Conservation (phyloP, 148 eudicot species). For the Oxyria digyna region DNA sequence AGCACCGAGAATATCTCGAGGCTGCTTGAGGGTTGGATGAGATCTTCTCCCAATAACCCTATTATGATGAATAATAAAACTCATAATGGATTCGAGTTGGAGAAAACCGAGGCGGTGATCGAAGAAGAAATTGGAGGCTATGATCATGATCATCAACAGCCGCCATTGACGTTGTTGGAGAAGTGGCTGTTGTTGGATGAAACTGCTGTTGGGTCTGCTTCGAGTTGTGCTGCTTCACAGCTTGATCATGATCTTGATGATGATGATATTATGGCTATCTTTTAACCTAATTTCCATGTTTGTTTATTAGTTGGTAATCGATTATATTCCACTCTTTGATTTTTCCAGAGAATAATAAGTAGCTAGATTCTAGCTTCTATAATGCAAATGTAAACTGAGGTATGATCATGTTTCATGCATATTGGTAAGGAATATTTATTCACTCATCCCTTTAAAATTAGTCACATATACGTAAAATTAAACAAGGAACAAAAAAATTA, state of each 20-base stretch:
- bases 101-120: conserved; percentile 1
- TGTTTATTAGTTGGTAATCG: too few species aligned
- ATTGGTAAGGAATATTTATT: too few species aligned
- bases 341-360: background rate
- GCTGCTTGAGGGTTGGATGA: conserved; percentile 89
- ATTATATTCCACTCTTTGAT: background rate
- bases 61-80: too few species aligned
- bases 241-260: conserved; percentile 11
- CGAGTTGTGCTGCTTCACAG: conserved; percentile 4
- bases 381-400: background rate
- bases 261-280: conserved; percentile 53
- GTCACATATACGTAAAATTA: too few species aligned
- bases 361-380: background rate
- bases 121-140: conserved; percentile 15
- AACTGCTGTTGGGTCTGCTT: conserved; percentile 25
- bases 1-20: conserved; percentile 91
- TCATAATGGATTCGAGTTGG: conserved; percentile 9
- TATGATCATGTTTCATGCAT: background rate
- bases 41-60: conserved; percentile 37
- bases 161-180: conserved; percentile 62
- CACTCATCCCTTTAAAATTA: too few species aligned
- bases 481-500: too few species aligned
- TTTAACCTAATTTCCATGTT: conserved; percentile 31
- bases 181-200: conserved; percentile 94
- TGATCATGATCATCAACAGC: conserved; percentile 28